Evolutionary conservation across 2,329 filamentous ascomycete species (phyloP).

Genomic region (Diatrype stigma): DNA sequence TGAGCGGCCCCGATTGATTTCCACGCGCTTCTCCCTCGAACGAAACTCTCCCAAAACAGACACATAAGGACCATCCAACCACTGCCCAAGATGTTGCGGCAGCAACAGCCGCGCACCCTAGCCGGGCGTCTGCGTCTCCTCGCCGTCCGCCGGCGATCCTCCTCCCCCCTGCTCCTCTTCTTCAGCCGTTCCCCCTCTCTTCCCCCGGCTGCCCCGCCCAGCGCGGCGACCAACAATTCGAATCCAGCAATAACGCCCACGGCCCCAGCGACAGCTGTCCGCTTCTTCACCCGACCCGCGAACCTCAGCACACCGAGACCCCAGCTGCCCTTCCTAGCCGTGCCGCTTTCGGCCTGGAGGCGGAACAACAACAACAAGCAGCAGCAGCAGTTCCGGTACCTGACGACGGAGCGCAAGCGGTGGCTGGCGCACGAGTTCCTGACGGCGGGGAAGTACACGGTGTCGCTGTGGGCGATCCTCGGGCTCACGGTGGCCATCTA

Average conservation of each 20-base stretch:
- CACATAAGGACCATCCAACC: background rate
- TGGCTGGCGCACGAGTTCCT: constrained; percentile 69
- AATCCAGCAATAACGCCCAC: no score
- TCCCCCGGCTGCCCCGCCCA: no score
- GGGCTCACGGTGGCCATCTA: constrained; percentile 57
- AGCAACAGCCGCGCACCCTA: background rate
- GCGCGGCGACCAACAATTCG: no score
- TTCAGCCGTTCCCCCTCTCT: no score
- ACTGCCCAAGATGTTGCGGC: background rate
- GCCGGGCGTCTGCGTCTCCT: background rate
- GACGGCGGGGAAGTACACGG: constrained; percentile 63
- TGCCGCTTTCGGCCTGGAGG: constrained; percentile 25
- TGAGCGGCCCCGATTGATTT: background rate
- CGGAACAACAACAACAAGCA: constrained; percentile 8
- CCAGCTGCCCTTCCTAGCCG: constrained; percentile 49
- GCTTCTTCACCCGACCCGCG: constrained; percentile 57
- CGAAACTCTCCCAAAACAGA: no score
- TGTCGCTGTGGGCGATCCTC: constrained; percentile 61
- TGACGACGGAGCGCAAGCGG: constrained; percentile 72
- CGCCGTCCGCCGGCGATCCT: background rate
- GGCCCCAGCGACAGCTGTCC: constrained; percentile 8
- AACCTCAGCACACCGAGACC: constrained; percentile 38
- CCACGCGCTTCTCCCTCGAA: background rate
- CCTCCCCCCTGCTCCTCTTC: no score
- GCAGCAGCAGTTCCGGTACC: constrained; percentile 59